phyloP scores from a whole-genome alignment of 2,329 filamentous ascomycete genomes.

The Pseudogymnoascus sp. region DNA sequence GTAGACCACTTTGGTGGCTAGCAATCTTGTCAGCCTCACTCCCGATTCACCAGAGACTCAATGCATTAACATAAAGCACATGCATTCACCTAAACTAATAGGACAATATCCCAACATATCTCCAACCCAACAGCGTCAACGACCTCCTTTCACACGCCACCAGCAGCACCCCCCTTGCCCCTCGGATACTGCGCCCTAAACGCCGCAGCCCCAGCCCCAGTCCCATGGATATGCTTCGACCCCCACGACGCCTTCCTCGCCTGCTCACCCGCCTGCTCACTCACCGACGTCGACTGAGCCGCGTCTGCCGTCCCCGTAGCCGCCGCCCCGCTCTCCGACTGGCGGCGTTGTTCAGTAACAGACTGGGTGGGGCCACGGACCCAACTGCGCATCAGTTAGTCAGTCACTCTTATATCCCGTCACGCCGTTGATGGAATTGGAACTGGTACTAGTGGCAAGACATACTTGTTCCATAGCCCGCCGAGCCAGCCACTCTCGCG shows the following conservation, averaged over 20 bases:
- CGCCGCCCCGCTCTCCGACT: background rate
- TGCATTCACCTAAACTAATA: background rate
- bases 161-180: background rate
- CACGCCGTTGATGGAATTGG: background rate
- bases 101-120: background rate
- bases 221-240: slow-evolving; percentile 3
- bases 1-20: background rate
- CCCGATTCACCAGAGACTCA: background rate
- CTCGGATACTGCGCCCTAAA: background rate
- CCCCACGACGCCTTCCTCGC: background rate
- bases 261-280: background rate
- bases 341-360: background rate
- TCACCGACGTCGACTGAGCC: background rate
- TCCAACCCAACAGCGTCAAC: background rate
- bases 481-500: slow-evolving; percentile 21
- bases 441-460: slow-evolving; percentile 13
- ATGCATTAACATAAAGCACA: background rate
- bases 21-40: background rate
- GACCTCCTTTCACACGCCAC: background rate
- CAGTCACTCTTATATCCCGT: background rate
- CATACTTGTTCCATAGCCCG: slow-evolving; percentile 34
- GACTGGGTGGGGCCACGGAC: background rate
- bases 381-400: background rate
- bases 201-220: background rate
- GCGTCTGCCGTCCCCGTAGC: background rate